These are phyloP conservation scores for Calonectria montana DNA, from an alignment of 2,329 filamentous ascomycete genomes.

Conservation along the genomic window DNA sequence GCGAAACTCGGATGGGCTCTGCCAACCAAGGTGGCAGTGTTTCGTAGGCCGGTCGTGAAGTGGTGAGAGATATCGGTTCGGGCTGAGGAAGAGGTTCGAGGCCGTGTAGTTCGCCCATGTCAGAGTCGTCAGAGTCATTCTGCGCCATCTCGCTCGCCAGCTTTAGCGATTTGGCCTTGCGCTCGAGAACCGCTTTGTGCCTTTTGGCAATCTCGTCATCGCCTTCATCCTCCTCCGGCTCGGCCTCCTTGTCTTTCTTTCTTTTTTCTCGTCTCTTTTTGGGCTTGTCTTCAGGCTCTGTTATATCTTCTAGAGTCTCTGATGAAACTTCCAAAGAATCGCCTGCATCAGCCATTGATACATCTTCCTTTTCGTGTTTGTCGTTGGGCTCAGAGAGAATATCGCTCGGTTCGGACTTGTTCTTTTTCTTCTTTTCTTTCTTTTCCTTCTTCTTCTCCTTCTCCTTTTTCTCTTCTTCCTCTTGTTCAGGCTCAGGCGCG, in stretches of 20 bases:
- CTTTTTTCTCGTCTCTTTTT: conserved; percentile 47
- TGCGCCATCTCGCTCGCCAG: conserved; percentile 56
- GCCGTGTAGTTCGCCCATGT: conserved; percentile 69
- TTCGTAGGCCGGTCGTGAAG: conserved; percentile 75
- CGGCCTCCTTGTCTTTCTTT: conserved; percentile 43
- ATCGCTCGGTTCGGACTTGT: conserved; percentile 5
- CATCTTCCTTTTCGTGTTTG: conserved; percentile 20
- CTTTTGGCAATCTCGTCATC: conserved; percentile 47
- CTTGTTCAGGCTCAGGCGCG: conserved; percentile 47
- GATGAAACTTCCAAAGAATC: conserved; percentile 7
- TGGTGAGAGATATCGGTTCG: conserved; percentile 66
- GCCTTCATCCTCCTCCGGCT: conserved; percentile 37
- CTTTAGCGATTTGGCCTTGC: conserved; percentile 66
- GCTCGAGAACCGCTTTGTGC: conserved; percentile 65
- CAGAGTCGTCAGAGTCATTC: conserved; percentile 46
- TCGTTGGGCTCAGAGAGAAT: background rate
- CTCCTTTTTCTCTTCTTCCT: conserved; percentile 44
- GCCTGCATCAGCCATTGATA: conserved; percentile 35
- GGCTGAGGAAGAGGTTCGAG: conserved; percentile 87
- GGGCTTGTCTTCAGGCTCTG: conserved; percentile 21
- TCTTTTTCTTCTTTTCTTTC: conserved; percentile 25
- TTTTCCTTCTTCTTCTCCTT: conserved; percentile 26
- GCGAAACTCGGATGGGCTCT: conserved; percentile 76
- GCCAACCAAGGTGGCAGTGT: conserved; percentile 86
- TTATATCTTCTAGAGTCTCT: conserved; percentile 6